A percentile compares a stretch with the other conserved stretches of the same genome.
These are phyloP conservation scores for Coemansia sp. DNA, from an alignment of 192 early-diverging fungal genomes.

Conservation along the genomic window DNA sequence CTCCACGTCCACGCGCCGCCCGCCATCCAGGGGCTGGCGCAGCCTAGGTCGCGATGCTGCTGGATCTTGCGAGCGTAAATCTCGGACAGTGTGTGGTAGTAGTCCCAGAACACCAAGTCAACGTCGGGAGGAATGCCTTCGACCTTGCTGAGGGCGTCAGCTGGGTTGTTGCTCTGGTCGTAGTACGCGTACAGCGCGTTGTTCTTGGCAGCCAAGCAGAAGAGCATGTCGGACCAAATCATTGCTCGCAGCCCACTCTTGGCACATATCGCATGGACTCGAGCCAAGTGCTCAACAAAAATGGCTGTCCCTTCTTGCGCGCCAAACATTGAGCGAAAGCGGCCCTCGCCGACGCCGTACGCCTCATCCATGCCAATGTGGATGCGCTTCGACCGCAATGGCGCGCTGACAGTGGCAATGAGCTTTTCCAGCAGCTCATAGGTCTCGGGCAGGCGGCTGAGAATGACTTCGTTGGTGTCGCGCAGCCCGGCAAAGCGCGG, in stretches of 20 bases:
- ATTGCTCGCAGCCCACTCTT: conserved; percentile 64
- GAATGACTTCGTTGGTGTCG: conserved; percentile 79
- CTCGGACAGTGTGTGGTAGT: conserved; percentile 73
- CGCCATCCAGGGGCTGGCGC: conserved; percentile 78
- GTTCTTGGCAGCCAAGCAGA: conserved; percentile 72
- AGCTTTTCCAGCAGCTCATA: conserved; percentile 77
- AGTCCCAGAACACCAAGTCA: conserved; percentile 85
- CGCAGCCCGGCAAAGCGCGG: conserved; percentile 71
- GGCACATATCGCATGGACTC: conserved; percentile 70
- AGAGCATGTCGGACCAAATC: conserved; percentile 84
- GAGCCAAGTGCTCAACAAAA: conserved; percentile 72
- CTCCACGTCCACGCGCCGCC: conserved; percentile 83
- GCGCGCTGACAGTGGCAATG: conserved; percentile 61
- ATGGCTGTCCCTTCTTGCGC: conserved; percentile 69
- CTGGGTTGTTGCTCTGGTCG: conserved; percentile 61
- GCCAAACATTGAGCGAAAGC: conserved; percentile 74
- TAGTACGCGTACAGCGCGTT: conserved; percentile 81
- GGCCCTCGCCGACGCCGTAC: conserved; percentile 80
- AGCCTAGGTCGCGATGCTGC: conserved; percentile 80
- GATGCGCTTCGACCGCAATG: conserved; percentile 74
- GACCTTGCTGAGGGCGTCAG: conserved; percentile 55
- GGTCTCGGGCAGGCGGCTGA: conserved; percentile 70
- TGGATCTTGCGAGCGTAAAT: conserved; percentile 74
- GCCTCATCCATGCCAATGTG: conserved; percentile 92
- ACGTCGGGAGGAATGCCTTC: conserved; percentile 61